Conservation (phyloP, 139 green algal species). For the Micromonas commoda region DNA sequence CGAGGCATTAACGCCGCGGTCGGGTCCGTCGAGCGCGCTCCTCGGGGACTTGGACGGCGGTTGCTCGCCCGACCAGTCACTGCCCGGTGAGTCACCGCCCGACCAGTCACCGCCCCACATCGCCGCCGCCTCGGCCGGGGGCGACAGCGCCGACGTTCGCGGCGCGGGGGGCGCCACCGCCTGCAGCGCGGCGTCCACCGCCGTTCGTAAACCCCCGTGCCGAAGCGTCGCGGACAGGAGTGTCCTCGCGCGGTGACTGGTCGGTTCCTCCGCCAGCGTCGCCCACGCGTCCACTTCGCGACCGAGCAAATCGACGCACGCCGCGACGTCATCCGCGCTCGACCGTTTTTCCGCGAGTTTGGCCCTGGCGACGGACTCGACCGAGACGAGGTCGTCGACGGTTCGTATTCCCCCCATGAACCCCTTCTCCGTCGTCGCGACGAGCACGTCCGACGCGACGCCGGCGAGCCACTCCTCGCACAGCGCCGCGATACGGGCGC, state of each 20-base stretch:
- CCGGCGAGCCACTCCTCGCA: background rate
- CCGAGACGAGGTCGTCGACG: background rate
- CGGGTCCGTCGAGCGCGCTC: too few relatives aligned
- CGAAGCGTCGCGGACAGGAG: background rate
- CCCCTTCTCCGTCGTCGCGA: background rate
- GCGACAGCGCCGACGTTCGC: background rate
- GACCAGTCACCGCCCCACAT: too few relatives aligned
- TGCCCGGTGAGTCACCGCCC: too few relatives aligned
- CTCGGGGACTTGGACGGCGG: too few relatives aligned
- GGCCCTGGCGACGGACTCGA: background rate
- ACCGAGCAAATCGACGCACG: background rate
- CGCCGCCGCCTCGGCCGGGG: too few relatives aligned
- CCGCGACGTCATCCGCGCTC: background rate
- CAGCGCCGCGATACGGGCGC: background rate
- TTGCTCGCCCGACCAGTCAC: too few relatives aligned
- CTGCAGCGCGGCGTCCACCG: background rate
- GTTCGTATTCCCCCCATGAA: background rate
- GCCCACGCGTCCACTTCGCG: background rate
- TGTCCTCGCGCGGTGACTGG: background rate
- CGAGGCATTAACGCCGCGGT: too few relatives aligned
- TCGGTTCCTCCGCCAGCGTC: background rate
- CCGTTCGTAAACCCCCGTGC: background rate
- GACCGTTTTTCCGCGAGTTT: background rate
- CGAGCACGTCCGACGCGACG: constrained; percentile 21
- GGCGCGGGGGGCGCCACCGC: too few relatives aligned